These are phyloP conservation scores for Cercospora zeae-maydis DNA, from an alignment of 2,329 filamentous ascomycete species.

Conservation along the genomic window DNA sequence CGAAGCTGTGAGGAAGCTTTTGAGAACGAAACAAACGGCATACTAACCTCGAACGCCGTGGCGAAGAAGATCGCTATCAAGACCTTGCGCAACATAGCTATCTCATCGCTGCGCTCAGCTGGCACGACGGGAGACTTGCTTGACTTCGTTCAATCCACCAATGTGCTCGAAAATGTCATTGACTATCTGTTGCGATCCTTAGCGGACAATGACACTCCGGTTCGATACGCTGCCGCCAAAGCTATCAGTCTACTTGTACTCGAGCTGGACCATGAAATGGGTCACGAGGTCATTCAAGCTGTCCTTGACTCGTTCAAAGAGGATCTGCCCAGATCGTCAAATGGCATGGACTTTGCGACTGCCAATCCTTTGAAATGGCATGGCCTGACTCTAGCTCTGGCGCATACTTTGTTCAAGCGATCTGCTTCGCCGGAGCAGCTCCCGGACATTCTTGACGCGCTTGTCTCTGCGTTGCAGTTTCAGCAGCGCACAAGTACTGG, in stretches of 20 bases:
- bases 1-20: conserved; percentile 59
- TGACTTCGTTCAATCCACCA: conserved; percentile 37
- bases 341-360: conserved; percentile 59
- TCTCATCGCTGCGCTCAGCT: conserved; percentile 56
- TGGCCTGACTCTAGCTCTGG: conserved; percentile 80
- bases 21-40: conserved; percentile 50
- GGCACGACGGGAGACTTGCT: conserved; percentile 26
- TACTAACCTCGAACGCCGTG: conserved; percentile 68
- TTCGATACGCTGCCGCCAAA: conserved; percentile 87
- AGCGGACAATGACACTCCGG: conserved; percentile 84
- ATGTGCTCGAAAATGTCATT: conserved; percentile 69
- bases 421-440: conserved; percentile 71
- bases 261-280: conserved; percentile 75
- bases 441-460: conserved; percentile 68
- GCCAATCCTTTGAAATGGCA: conserved; percentile 88
- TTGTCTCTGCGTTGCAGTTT: conserved; percentile 78
- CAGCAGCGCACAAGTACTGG: conserved; percentile 84
- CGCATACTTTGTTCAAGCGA: conserved; percentile 79
- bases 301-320: conserved; percentile 67
- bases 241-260: conserved; percentile 82
- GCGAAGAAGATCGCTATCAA: conserved; percentile 82
- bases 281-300: conserved; percentile 79
- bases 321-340: conserved; percentile 54
- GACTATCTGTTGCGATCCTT: conserved; percentile 74
- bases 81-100: conserved; percentile 69